phyloP scores from a whole-genome alignment of 306 rosid species.

The Lablab purpureus region DNA sequence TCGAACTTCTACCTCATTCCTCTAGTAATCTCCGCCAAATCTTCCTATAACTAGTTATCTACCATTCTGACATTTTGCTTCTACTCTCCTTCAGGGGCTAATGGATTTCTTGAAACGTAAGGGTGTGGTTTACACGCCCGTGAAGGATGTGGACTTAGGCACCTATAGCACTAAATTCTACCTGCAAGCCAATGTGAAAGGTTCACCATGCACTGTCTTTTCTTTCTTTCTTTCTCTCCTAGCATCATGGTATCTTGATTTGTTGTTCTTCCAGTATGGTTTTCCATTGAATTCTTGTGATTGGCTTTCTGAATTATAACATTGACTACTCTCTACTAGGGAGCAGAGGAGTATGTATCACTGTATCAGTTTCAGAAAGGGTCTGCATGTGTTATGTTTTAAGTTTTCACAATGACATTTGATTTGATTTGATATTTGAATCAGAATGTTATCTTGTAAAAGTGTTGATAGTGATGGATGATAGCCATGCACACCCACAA shows the following conservation, averaged over 20 bases:
- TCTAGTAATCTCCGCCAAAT: conserved; percentile 53
- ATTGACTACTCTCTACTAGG: background rate
- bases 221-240: background rate
- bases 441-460: conserved; percentile 19
- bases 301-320: background rate
- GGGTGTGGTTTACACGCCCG: conserved; percentile 61
- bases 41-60: background rate
- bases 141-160: conserved; percentile 66
- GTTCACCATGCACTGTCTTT: conserved; percentile 46
- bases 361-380: conserved; percentile 6
- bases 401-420: background rate
- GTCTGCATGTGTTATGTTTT: conserved; percentile 9
- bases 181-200: conserved; percentile 87
- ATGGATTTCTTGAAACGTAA: conserved; percentile 62
- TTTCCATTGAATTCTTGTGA: background rate
- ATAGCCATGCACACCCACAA: conserved; percentile 7
- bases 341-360: conserved; percentile 6
- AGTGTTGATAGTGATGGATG: conserved; percentile 8
- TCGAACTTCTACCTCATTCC: background rate
- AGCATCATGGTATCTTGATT: background rate
- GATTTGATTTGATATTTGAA: background rate
- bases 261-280: background rate
- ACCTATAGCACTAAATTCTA: conserved; percentile 70
- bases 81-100: background rate
- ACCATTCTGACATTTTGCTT: background rate